Conservation (phyloP, 495 filamentous ascomycete genomes). For the Letharia columbiana region DNA sequence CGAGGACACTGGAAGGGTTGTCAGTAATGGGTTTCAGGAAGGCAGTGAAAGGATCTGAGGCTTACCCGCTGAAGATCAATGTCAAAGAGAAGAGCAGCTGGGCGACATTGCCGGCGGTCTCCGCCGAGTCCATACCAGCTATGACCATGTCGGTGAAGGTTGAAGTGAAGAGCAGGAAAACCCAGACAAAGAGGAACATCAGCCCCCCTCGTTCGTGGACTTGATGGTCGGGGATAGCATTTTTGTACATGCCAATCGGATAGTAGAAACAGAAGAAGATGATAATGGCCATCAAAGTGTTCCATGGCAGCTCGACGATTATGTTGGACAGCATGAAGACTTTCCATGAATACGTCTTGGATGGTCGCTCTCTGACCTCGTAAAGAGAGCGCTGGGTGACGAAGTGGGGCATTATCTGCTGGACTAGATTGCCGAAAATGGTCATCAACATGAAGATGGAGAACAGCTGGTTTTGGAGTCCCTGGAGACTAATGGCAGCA, state of each 20-base stretch:
- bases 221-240: constrained; percentile 50
- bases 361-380: constrained; percentile 76
- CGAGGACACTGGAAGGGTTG: constrained; percentile 51
- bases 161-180: constrained; percentile 42
- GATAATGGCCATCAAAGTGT: constrained; percentile 57
- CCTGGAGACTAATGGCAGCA: constrained; percentile 59
- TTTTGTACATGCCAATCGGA: constrained; percentile 65
- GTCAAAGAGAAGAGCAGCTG: constrained; percentile 59
- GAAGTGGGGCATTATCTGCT: constrained; percentile 84
- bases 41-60: constrained; percentile 4
- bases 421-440: constrained; percentile 64
- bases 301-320: constrained; percentile 68
- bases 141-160: constrained; percentile 55
- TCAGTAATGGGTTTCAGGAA: constrained; percentile 11
- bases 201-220: constrained; percentile 53
- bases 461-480: constrained; percentile 83
- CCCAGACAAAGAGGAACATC: constrained; percentile 51
- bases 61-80: constrained; percentile 57
- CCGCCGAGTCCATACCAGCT: constrained; percentile 56
- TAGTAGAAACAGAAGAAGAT: constrained; percentile 75
- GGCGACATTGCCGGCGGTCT: constrained; percentile 56
- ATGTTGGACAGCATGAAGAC: constrained; percentile 76
- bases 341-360: constrained; percentile 75
- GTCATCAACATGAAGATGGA: constrained; percentile 74
- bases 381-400: constrained; percentile 69